Conservation (phyloP, 2,329 filamentous ascomycete species). For the Cladosporium sp. region DNA sequence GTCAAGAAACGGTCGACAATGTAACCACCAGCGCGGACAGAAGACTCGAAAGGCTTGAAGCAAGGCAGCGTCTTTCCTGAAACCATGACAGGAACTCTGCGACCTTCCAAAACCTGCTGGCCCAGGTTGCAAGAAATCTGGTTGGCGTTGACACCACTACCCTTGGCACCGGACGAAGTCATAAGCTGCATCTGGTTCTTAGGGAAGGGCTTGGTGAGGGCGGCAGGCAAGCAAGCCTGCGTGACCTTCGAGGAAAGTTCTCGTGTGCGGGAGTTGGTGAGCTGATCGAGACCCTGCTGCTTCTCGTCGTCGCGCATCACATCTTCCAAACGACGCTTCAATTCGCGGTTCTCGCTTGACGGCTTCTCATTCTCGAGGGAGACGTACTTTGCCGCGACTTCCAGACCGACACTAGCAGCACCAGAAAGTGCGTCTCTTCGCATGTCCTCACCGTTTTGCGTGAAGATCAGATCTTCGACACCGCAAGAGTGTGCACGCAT, state of each 20-base stretch:
- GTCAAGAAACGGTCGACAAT: slow-evolving; percentile 96
- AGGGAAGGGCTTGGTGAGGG: slow-evolving; percentile 85
- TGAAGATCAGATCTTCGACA: slow-evolving; percentile 90
- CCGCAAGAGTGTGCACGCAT: slow-evolving; percentile 96
- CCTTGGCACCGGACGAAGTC: slow-evolving; percentile 95
- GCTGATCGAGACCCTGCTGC: slow-evolving; percentile 79
- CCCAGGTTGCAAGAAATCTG: slow-evolving; percentile 96
- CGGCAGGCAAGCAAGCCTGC: slow-evolving; percentile 68
- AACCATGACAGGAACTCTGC: slow-evolving; percentile 93
- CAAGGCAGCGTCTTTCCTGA: slow-evolving; percentile 94
- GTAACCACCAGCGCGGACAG: slow-evolving; percentile 84
- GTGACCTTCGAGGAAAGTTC: slow-evolving; percentile 74
- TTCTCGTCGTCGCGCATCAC: slow-evolving; percentile 87
- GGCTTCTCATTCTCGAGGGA: slow-evolving; percentile 63
- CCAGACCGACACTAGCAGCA: slow-evolving; percentile 64
- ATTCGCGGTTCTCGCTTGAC: slow-evolving; percentile 60
- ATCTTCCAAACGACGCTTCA: slow-evolving; percentile 75
- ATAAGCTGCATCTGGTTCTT: slow-evolving; percentile 99
- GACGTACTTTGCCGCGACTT: slow-evolving; percentile 82
- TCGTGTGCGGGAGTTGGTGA: slow-evolving; percentile 68
- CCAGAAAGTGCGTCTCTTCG: slow-evolving; percentile 63
- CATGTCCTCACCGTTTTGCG: slow-evolving; percentile 65
- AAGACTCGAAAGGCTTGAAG: slow-evolving; percentile 86
- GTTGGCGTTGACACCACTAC: slow-evolving; percentile 86
- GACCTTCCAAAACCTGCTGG: slow-evolving; percentile 91